A percentile compares a stretch with the other conserved stretches of the same genome.
Conservation (phyloP, 495 filamentous ascomycete species). For the Penicillium herquei region DNA sequence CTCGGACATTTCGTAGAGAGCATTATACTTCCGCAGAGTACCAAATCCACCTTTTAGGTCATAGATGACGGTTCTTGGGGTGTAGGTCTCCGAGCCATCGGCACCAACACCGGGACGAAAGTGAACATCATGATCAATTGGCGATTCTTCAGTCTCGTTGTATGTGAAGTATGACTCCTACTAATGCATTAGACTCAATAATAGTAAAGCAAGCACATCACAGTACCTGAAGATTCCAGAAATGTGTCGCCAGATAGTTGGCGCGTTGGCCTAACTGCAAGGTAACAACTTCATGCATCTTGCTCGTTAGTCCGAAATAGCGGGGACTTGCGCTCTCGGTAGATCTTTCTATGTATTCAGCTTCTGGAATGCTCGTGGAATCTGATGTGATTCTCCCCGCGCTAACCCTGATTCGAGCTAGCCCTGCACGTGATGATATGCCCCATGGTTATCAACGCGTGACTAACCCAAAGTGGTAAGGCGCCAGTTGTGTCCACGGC, state of each 20-base stretch:
- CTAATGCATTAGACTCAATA: slow-evolving; percentile 18
- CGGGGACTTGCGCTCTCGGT: background rate
- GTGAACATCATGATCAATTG: slow-evolving; percentile 87
- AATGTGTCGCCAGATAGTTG: slow-evolving; percentile 96
- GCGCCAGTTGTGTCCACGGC: slow-evolving; percentile 28
- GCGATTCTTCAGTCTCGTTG: slow-evolving; percentile 60
- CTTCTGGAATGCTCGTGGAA: slow-evolving; percentile 1
- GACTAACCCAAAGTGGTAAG: slow-evolving; percentile 9
- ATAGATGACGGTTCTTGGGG: slow-evolving; percentile 88
- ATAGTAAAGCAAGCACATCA: background rate
- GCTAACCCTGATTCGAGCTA: slow-evolving; percentile 16
- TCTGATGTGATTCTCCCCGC: slow-evolving; percentile 4
- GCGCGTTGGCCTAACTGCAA: slow-evolving; percentile 88
- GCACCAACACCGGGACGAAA: slow-evolving; percentile 82
- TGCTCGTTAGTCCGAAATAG: background rate
- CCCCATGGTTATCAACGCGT: slow-evolving; percentile 7
- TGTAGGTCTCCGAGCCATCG: slow-evolving; percentile 84
- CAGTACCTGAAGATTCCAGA: slow-evolving; percentile 89
- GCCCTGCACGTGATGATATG: slow-evolving; percentile 18
- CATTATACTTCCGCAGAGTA: slow-evolving; percentile 80
- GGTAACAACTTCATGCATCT: slow-evolving; percentile 95
- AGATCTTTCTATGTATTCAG: slow-evolving; percentile 7
- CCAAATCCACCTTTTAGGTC: slow-evolving; percentile 94
- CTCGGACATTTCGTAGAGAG: slow-evolving; percentile 73
- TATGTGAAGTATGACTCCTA: slow-evolving; percentile 98